Conservation (phyloP, 352 stramenopile species). For the Globisporangium solare region DNA sequence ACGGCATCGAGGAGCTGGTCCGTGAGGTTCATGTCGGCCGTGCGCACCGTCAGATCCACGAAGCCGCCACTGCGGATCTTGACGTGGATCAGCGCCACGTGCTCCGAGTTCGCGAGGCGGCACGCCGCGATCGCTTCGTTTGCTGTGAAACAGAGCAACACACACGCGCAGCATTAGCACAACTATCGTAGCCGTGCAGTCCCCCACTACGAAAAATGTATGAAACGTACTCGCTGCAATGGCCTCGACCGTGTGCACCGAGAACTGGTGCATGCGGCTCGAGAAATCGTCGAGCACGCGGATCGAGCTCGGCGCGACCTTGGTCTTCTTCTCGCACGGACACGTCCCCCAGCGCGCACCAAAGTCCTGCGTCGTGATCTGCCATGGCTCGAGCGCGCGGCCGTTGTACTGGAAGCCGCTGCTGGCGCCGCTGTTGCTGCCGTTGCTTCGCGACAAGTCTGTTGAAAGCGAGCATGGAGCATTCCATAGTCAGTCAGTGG, state of each 20-base stretch:
- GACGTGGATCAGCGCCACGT: conserved; percentile 81
- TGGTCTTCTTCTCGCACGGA: conserved; percentile 80
- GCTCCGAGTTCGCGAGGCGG: conserved; percentile 75
- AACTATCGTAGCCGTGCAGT: too few species aligned
- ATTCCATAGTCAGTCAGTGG: too few species aligned
- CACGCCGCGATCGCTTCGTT: conserved; percentile 86
- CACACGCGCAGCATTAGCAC: background rate
- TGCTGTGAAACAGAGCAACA: conserved; percentile 30
- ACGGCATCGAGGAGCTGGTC: conserved; percentile 66
- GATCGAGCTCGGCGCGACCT: conserved; percentile 77
- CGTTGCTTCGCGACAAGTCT: conserved; percentile 26
- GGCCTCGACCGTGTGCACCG: conserved; percentile 80
- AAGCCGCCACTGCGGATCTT: conserved; percentile 83
- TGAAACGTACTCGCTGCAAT: conserved; percentile 76
- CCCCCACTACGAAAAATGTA: conserved; percentile 29
- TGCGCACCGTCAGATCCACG: conserved; percentile 81
- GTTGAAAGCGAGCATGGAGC: background rate
- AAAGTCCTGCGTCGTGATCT: conserved; percentile 88
- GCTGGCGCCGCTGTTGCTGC: conserved; percentile 17
- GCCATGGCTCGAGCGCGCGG: conserved; percentile 69
- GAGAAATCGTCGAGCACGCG: conserved; percentile 83
- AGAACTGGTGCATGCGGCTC: conserved; percentile 68
- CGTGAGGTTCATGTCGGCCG: conserved; percentile 78
- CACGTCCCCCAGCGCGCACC: conserved; percentile 77
- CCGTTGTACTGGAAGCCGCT: conserved; percentile 77